These are phyloP conservation scores for Trametes polyzona DNA, from an alignment of 1,284 basidiomycete genomes.

Conservation along the genomic window DNA sequence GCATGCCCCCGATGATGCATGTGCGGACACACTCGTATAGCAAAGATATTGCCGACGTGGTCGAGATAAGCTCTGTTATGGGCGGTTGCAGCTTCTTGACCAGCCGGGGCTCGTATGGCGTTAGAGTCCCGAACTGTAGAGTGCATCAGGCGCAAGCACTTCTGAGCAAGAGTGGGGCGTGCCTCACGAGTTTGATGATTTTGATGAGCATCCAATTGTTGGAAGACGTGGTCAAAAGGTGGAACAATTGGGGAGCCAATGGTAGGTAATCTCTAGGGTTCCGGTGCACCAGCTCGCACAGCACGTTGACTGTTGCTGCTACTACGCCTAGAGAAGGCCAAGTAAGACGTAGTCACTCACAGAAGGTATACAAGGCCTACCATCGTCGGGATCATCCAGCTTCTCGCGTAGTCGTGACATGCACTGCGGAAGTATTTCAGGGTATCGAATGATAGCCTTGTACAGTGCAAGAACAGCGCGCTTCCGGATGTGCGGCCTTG, in stretches of 20 bases:
- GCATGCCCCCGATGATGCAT: conserved; percentile 97
- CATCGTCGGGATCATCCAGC: conserved; percentile 83
- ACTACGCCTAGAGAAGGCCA: conserved; percentile 74
- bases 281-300: conserved; percentile 89
- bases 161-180: conserved; percentile 9
- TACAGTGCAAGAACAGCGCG: conserved; percentile 85
- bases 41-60: conserved; percentile 93
- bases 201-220: conserved; percentile 99
- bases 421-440: conserved; percentile 71
- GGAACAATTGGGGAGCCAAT: conserved; percentile 92
- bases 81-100: conserved; percentile 94
- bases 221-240: conserved; percentile 90
- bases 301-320: conserved; percentile 89
- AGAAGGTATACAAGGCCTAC: conserved; percentile 43
- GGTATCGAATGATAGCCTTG: conserved; percentile 79
- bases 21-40: conserved; percentile 99
- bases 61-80: conserved; percentile 93
- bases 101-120: conserved; percentile 90
- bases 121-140: conserved; percentile 84
- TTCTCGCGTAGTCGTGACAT: conserved; percentile 81
- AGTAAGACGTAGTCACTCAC: neutral
- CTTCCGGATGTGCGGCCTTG: conserved; percentile 86
- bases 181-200: conserved; percentile 89
- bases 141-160: conserved; percentile 9
- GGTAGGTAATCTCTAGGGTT: conserved; percentile 81